Conservation (phyloP, 805 yeast genomes). For the Kluyveromyces siamensis region DNA sequence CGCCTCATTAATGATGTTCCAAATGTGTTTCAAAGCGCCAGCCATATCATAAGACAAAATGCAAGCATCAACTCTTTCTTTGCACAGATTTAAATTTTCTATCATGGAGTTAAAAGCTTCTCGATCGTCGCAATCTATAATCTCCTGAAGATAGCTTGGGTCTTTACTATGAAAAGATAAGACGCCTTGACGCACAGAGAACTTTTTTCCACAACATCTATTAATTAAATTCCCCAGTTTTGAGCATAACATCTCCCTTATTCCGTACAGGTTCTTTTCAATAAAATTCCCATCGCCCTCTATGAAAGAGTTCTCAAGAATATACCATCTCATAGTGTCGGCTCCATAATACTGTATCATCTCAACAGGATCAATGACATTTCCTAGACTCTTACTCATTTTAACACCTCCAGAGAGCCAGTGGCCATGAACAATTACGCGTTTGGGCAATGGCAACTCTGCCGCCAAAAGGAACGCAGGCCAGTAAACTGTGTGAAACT, state of each 20-base stretch:
- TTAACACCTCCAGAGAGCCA: constrained; percentile 87
- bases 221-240: constrained; percentile 75
- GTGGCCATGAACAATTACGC: constrained; percentile 84
- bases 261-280: constrained; percentile 40
- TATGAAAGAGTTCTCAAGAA: constrained; percentile 67
- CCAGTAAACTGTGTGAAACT: constrained; percentile 92
- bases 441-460: constrained; percentile 56
- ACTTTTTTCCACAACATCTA: constrained; percentile 65
- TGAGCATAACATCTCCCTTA: constrained; percentile 62
- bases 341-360: constrained; percentile 53
- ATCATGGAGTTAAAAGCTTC: constrained; percentile 23
- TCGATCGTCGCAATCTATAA: constrained; percentile 8
- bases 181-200: constrained; percentile 43
- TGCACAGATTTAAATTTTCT: constrained; percentile 28
- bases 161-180: constrained; percentile 10
- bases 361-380: constrained; percentile 86
- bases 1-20: constrained; percentile 50
- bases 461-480: constrained; percentile 87
- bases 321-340: constrained; percentile 67
- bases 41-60: constrained; percentile 44
- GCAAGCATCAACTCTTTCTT: constrained; percentile 32
- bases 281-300: constrained; percentile 75
- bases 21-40: constrained; percentile 46
- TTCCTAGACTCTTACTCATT: constrained; percentile 90
- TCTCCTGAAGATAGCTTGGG: constrained; percentile 13